Conservation (phyloP, 495 filamentous ascomycete genomes). For the Daldinia childiae region DNA sequence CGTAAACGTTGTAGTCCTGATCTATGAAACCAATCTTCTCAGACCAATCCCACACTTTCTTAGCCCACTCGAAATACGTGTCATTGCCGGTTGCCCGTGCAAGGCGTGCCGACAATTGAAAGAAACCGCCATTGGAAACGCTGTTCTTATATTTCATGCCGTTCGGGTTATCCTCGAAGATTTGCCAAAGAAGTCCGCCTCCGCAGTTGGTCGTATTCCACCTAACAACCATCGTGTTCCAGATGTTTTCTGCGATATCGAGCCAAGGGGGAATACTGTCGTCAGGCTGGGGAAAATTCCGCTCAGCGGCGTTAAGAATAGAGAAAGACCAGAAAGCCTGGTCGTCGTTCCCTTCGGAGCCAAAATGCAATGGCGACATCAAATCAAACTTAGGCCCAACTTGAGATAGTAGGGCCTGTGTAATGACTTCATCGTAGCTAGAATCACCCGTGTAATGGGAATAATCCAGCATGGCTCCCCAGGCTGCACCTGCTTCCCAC, state of each 20-base stretch:
- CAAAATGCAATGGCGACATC: constrained; percentile 59
- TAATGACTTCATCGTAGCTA: constrained; percentile 74
- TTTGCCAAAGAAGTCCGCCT: constrained; percentile 86
- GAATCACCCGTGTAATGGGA: constrained; percentile 82
- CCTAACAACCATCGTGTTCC: constrained; percentile 58
- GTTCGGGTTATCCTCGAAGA: constrained; percentile 75
- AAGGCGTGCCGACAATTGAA: constrained; percentile 74
- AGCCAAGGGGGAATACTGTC: constrained; percentile 67
- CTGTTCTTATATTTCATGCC: constrained; percentile 79
- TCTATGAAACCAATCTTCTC: constrained; percentile 61
- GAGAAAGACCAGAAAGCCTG: constrained; percentile 85
- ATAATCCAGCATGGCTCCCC: constrained; percentile 81
- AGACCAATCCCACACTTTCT: constrained; percentile 76
- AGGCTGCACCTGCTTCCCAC: constrained; percentile 82
- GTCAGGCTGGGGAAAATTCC: constrained; percentile 72
- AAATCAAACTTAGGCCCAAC: constrained; percentile 69
- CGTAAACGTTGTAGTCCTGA: constrained; percentile 60
- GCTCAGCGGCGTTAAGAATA: constrained; percentile 76
- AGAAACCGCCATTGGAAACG: constrained; percentile 74
- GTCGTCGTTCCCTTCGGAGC: constrained; percentile 73
- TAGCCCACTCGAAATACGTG: constrained; percentile 73
- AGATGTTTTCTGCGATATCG: constrained; percentile 60
- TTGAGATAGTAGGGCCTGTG: constrained; percentile 71
- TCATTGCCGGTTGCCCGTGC: constrained; percentile 71
- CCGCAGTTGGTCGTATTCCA: constrained; percentile 76